Base-by-base conservation (phyloP, 2,329 filamentous ascomycete genomes). In the Seiridium unicorne region DNA sequence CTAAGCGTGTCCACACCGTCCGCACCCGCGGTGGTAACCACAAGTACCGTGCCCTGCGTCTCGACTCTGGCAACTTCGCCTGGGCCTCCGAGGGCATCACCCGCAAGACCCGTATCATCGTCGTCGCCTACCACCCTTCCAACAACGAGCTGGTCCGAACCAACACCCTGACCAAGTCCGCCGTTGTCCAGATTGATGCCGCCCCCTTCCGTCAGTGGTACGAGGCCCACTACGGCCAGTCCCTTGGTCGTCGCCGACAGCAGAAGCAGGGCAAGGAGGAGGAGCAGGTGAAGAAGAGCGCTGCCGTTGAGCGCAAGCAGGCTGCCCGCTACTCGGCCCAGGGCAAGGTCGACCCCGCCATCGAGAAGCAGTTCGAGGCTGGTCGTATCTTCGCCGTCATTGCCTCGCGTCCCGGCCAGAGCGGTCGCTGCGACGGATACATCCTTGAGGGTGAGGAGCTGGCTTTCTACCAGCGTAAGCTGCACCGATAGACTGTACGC, bases 81-180 rank as follows among this genome's bases (percentile, higher is more conserved):
- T 99, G 95, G 95, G 94, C 92, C 76, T 97, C 93, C 70, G 95
- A 99, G 88, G 93, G 94, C 77, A 86, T 93, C 82, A 91, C 94
- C 83, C 94, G 95, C 89, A 99, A 99, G 90, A 93, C 92, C 82
- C 95, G 96, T 86, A 91, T 99, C 80, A 97, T 99, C 80, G 93
- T 86, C 76, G 96, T 99, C 83, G 90, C 89, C 79, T 99, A 93
- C 91, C 96, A 99, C 84, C 96, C 95, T 66, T 97, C 94, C 80
- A 99, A 99, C 93, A 99, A 99, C 92, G 95, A 99, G 86, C 89
- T 99, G 73, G 93, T 99, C 86, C 95, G 95, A 78, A 99, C 95
- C 83, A 99, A 99, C 90, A 98, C 95, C 85, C 88, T 99, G 80
- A 99, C 95, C 87, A 96, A 93, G 85, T 92, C 92, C 77, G 95